A percentile compares a stretch with the other conserved stretches of the same genome.
These are phyloP conservation scores for Aspergillus sp. DNA, from an alignment of 2,329 filamentous ascomycete species.

Conservation along the genomic window DNA sequence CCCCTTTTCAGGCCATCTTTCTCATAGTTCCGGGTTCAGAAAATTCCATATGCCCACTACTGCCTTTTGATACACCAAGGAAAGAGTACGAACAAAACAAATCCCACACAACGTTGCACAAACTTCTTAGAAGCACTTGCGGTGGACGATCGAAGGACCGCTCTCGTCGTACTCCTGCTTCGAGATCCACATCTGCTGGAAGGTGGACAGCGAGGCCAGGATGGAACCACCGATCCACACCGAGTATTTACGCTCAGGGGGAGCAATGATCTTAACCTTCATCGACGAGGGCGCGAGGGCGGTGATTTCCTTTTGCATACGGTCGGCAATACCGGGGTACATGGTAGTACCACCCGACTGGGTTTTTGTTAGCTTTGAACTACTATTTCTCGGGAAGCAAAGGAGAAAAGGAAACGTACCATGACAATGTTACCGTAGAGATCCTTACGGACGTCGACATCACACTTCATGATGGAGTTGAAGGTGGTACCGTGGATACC, in stretches of 20 bases:
- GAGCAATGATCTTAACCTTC: conserved; percentile 99
- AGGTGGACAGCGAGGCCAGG: conserved; percentile 96
- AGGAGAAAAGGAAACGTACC: conserved; percentile 53
- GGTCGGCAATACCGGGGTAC: conserved; percentile 99
- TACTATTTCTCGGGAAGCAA: conserved; percentile 8
- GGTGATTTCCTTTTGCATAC: conserved; percentile 99
- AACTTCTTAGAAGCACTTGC: conserved; percentile 97
- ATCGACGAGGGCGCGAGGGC: conserved; percentile 97
- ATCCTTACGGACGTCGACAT: conserved; percentile 99
- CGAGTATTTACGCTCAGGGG: conserved; percentile 99
- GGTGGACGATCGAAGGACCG: conserved; percentile 97
- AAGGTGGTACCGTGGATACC: conserved; percentile 99
- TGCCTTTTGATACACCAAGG: conserved; percentile 36
- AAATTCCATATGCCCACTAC: conserved; percentile 29
- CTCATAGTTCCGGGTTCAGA: conserved; percentile 33
- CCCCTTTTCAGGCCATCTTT: conserved; percentile 34
- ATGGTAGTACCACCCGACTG: conserved; percentile 99
- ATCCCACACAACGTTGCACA: no score
- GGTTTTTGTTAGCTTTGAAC: not conserved
- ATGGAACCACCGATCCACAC: conserved; percentile 99
- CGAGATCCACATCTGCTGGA: conserved; percentile 99
- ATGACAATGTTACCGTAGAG: conserved; percentile 99
- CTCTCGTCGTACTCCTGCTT: conserved; percentile 99
- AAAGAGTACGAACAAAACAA: conserved; percentile 30
- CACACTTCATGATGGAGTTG: conserved; percentile 99